These are phyloP conservation scores for Ceratobasidium sp. DNA, from an alignment of 1,284 basidiomycete species.

Conservation along the genomic window DNA sequence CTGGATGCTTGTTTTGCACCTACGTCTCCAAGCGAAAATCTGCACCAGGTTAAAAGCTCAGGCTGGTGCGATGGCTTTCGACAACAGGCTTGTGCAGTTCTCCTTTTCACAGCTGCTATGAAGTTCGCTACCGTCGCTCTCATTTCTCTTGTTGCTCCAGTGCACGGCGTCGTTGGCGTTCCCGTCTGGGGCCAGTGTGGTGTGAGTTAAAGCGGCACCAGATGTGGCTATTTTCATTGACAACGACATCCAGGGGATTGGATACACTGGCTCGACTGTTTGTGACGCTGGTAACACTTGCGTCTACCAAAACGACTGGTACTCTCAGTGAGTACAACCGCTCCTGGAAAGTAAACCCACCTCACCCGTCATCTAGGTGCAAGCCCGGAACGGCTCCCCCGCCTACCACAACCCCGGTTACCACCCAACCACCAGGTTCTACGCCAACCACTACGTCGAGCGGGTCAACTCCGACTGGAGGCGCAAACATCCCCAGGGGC, in stretches of 20 bases:
- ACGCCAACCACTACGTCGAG: neutral
- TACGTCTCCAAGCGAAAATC: neutral
- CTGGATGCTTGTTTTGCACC: neutral
- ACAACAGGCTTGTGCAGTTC: neutral
- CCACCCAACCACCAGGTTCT: no score
- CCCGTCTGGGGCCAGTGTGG: constrained; percentile 35
- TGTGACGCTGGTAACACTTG: constrained; percentile 1
- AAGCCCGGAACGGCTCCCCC: neutral
- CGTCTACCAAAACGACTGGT: neutral
- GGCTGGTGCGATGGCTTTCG: neutral
- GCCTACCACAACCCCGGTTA: neutral
- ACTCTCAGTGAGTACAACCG: constrained; percentile 5
- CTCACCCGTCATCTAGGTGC: neutral
- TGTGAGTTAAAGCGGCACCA: no score
- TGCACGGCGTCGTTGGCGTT: constrained; percentile 4
- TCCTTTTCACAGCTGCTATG: constrained; percentile 7
- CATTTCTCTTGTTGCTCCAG: constrained; percentile 17
- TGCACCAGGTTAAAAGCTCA: constrained; percentile 16
- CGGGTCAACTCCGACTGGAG: neutral
- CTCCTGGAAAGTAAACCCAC: neutral
- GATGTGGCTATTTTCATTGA: no score
- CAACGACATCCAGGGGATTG: no score
- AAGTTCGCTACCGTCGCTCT: constrained; percentile 13
- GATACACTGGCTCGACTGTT: no score
- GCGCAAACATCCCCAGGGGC: constrained; percentile 12